Base-by-base conservation (phyloP, 1,139 yeast genomes). In the Hansenula anomala region DNA sequence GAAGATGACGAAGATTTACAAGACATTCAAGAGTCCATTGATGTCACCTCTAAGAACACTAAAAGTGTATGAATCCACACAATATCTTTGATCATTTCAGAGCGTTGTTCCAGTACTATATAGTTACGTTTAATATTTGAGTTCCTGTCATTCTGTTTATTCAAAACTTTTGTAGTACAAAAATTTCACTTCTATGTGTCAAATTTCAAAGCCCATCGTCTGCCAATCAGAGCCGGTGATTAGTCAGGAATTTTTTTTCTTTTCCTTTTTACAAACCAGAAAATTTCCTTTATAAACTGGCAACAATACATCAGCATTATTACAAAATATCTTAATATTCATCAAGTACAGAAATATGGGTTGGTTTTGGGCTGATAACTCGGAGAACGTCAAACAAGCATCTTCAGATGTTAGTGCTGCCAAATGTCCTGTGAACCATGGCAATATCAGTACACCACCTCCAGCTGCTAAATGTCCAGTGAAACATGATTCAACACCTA, bases 361-460 rank as follows among this genome's bases (percentile, higher is more conserved):
- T 51, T 81, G 89, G 88, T 83, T 84, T 61, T 84, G 92, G 92
- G 82, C 87, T 36, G 76, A 71, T 17, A 38, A 47, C 14, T 6
- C 9, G 9, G 39, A 30, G 14, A 19, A 36, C 13, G 36, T 24
- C 12, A 18, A 25, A 3, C 11, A 34, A 10, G 2, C 43, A 20
- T 23, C 42, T 17, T 36, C 51, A n/a, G 38, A 50, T 41, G 41
- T 15, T 4, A 6, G 47, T 31, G 30, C 45, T 27, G 32, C 29
- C 29, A 36, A 20, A n/a, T 37, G 44, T 10, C 52, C 14, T 16
- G 30, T 28, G 30, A 12, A 28, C 12, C 30, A 24, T n/a, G n/a
- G n/a, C n/a, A n/a, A 33, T 9, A 7, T 6, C 13, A 12, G 26
- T 6, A 22, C 22, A 20, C 22, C 6, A 20, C 22, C 22, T 20